Conservation (phyloP, 306 rosid species). For the Canavalia gladiata region DNA sequence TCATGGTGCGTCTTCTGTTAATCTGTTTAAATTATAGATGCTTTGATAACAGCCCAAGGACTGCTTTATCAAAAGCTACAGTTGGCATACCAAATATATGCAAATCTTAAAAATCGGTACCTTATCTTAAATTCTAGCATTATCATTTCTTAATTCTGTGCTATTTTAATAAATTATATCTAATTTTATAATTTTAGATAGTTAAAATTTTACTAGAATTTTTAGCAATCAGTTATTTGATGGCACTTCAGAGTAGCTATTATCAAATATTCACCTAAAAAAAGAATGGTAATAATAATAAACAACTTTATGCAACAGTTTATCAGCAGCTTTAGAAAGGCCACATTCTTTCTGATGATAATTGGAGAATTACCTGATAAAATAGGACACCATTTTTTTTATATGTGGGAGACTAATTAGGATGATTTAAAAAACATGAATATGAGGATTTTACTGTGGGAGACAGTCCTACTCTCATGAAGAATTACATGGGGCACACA, state of each 20-base stretch:
- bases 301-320: not conserved
- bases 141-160: constrained; percentile 10
- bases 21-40: constrained; percentile 8
- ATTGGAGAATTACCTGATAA: constrained; percentile 22
- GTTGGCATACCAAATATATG: constrained; percentile 23
- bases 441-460: constrained; percentile 13
- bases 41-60: constrained; percentile 8
- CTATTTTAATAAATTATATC: not conserved
- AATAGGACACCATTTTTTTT: not conserved
- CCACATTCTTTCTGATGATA: constrained; percentile 17
- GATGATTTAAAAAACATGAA: too few relatives aligned
- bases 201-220: constrained; percentile 53
- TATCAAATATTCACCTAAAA: not conserved
- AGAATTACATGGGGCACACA: not conserved
- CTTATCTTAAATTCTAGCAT: constrained; percentile 7
- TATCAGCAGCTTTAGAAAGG: constrained; percentile 6
- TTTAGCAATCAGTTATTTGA: not conserved
- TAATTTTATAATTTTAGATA: constrained; percentile 14
- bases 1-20: not conserved
- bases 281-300: not conserved
- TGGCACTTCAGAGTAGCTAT: constrained; percentile 1
- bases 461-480: constrained; percentile 17
- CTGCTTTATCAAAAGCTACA: not conserved
- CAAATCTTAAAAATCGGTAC: not conserved
- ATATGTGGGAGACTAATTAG: not conserved